Conservation (phyloP, 2,329 filamentous ascomycete species). For the Fusarium aywerte region DNA sequence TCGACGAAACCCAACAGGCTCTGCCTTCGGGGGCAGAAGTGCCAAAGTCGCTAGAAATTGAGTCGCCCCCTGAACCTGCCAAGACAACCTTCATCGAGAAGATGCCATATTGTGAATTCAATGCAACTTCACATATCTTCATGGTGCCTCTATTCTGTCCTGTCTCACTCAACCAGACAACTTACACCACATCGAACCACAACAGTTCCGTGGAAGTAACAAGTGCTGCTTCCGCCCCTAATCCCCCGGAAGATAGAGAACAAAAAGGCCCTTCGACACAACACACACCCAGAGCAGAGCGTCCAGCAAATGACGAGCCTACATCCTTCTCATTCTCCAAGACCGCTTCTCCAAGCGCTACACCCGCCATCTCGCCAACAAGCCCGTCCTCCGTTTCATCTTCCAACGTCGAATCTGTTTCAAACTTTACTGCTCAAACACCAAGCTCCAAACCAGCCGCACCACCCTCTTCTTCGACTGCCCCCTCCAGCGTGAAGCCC, state of each 20-base stretch:
- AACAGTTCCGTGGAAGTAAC: constrained; percentile 11
- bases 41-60: not conserved
- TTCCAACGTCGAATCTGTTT: constrained; percentile 7
- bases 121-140: constrained; percentile 12
- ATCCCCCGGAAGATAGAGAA: constrained; percentile 17
- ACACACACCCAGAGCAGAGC: constrained; percentile 19
- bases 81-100: not conserved
- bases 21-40: constrained; percentile 14
- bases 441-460: constrained; percentile 28
- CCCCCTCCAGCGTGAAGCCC: constrained; percentile 23
- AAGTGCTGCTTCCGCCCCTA: not conserved
- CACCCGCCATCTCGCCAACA: constrained; percentile 30
- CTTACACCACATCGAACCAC: not conserved
- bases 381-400: constrained; percentile 36
- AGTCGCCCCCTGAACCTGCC: not conserved
- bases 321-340: constrained; percentile 25
- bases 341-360: constrained; percentile 24
- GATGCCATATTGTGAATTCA: constrained; percentile 19
- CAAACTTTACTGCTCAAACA: constrained; percentile 18
- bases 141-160: constrained; percentile 25
- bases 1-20: constrained; percentile 19
- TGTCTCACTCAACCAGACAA: constrained; percentile 10
- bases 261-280: constrained; percentile 22
- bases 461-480: constrained; percentile 10
- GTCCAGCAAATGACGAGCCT: constrained; percentile 17